Percentiles rank a stretch among this genome's conserved stretches.
phyloP scores from a whole-genome alignment of 192 early-diverging fungal species.

The Thamnidium elegans region DNA sequence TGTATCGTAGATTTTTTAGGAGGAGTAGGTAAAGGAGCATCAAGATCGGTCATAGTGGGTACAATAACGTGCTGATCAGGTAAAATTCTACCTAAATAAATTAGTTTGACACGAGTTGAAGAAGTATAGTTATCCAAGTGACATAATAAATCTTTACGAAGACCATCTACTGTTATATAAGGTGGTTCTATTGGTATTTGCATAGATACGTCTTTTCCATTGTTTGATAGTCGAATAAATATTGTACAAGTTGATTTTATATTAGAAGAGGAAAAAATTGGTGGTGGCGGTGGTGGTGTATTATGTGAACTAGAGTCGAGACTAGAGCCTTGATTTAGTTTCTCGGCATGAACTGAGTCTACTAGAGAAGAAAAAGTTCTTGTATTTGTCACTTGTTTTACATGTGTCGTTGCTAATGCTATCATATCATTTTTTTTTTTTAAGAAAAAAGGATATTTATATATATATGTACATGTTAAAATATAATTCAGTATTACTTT shows the following conservation, averaged over 20 bases:
- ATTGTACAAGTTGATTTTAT: not conserved
- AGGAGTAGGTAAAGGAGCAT: not conserved
- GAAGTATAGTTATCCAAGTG: not conserved
- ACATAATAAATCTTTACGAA: not conserved
- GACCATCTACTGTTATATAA: not conserved
- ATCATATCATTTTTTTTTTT: not conserved
- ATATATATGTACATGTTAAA: not conserved
- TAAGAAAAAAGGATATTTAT: not conserved
- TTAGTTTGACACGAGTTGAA: not conserved
- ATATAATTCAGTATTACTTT: not conserved
- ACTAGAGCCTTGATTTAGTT: not conserved
- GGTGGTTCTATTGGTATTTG: not conserved
- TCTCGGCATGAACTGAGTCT: not conserved
- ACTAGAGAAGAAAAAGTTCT: not conserved
- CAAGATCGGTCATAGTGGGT: not conserved
- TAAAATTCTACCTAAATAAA: conserved; percentile 13
- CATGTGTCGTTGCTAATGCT: not conserved
- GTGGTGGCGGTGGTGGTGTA: not conserved
- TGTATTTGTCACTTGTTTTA: not conserved
- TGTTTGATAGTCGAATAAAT: conserved; percentile 12
- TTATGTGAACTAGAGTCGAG: too few species aligned
- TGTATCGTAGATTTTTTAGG: not conserved
- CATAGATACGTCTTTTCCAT: not conserved
- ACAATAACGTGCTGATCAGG: not conserved
- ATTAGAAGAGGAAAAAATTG: not conserved